Evolutionary conservation across 345 rosid genomes (phyloP).

Genomic region (Odontarrhena argentea): DNA sequence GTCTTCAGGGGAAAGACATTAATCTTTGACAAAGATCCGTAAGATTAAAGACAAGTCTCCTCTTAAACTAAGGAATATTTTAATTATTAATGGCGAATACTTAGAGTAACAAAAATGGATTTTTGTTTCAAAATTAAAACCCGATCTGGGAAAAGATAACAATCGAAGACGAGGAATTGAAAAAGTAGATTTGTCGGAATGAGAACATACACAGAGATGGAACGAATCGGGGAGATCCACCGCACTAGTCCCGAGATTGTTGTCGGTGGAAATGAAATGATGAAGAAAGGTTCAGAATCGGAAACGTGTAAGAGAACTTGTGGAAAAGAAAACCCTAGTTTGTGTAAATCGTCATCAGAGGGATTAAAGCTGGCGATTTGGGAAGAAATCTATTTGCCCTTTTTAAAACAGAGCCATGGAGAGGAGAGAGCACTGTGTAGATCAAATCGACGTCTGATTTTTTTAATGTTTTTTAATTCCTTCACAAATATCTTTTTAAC

Average conservation of each 20-base stretch:
- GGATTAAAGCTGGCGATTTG: conserved; percentile 33
- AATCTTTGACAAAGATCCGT: conserved; percentile 31
- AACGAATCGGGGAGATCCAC: conserved; percentile 39
- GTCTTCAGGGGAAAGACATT: conserved; percentile 34
- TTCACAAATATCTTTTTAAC: conserved; percentile 2
- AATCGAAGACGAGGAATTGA: background rate
- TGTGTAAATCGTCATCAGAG: conserved; percentile 27
- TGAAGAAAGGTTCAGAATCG: background rate
- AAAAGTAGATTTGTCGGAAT: conserved; percentile 29
- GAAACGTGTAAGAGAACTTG: conserved; percentile 30
- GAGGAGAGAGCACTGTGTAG: conserved; percentile 9
- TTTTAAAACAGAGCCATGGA: conserved; percentile 35
- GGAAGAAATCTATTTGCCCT: conserved; percentile 17
- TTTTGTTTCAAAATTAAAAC: background rate
- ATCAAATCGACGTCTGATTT: conserved; percentile 36
- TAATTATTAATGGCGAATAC: conserved; percentile 9
- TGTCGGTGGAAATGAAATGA: conserved; percentile 25
- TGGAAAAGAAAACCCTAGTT: conserved; percentile 33
- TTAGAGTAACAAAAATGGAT: conserved; percentile 20
- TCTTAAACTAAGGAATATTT: background rate
- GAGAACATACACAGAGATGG: conserved; percentile 38
- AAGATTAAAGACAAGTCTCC: background rate
- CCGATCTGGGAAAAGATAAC: conserved; percentile 22
- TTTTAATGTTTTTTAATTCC: background rate
- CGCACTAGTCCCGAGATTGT: conserved; percentile 11